A percentile compares a stretch with the other conserved stretches of the same genome.
Evolutionary conservation across 1,139 yeast genomes (phyloP).

Genomic region (Hyphopichia buzzinii): DNA sequence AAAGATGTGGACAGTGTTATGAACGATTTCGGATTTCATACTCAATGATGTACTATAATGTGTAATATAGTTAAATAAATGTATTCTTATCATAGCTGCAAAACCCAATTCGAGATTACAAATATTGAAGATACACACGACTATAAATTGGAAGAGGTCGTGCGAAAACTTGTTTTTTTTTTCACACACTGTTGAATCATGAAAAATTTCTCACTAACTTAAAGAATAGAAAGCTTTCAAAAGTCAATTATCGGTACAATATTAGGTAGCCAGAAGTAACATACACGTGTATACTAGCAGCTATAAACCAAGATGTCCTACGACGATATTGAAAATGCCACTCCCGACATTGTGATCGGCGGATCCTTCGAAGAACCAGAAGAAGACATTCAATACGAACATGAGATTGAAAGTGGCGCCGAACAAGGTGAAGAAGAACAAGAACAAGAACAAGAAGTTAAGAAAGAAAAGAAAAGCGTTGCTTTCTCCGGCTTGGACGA

Average conservation of each 20-base stretch:
- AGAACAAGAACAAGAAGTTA: conserved; percentile 28
- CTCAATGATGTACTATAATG: conserved; percentile 27
- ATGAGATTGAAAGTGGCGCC: conserved; percentile 48
- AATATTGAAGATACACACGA: no score
- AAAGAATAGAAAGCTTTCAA: neutral
- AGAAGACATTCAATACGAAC: conserved; percentile 41
- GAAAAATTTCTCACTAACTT: conserved; percentile 4
- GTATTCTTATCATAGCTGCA: no score
- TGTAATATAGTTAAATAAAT: neutral
- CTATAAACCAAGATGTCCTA: conserved; percentile 18
- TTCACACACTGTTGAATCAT: neutral
- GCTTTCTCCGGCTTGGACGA: conserved; percentile 77
- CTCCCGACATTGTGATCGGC: conserved; percentile 83
- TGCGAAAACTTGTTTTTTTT: neutral
- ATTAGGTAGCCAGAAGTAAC: neutral
- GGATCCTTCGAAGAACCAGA: conserved; percentile 52
- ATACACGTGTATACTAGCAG: neutral
- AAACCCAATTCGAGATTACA: no score
- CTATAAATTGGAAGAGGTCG: neutral
- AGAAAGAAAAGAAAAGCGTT: conserved; percentile 68
- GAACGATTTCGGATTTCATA: conserved; percentile 91
- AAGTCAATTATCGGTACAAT: neutral
- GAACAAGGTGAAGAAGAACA: conserved; percentile 48
- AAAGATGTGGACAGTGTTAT: conserved; percentile 87
- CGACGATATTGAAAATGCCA: conserved; percentile 79